phyloP scores from a whole-genome alignment of 2,329 filamentous ascomycete genomes.

The Hirsutella minnesotensis region DNA sequence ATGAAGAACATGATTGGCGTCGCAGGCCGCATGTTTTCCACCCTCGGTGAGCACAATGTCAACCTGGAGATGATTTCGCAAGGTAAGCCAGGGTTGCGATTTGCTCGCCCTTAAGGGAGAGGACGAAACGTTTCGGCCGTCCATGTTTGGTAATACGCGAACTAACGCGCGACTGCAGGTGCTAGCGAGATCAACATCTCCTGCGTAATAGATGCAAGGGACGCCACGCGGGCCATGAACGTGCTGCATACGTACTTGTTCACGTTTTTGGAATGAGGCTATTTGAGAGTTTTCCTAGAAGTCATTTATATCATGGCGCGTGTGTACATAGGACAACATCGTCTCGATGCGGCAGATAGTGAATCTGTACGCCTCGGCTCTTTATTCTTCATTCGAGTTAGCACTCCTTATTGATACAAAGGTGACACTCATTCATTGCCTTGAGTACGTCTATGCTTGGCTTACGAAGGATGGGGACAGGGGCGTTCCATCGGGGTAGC shows the following conservation, averaged over 20 bases:
- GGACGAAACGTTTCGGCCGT: background rate
- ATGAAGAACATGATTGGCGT: constrained; percentile 98
- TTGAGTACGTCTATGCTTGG: too few species aligned
- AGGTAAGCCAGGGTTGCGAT: constrained; percentile 40
- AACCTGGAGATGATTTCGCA: constrained; percentile 99
- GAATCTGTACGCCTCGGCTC: too few species aligned
- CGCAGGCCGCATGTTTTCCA: constrained; percentile 87
- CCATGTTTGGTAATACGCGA: too few species aligned
- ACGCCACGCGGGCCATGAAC: constrained; percentile 88
- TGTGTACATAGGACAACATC: background rate
- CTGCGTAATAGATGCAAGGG: constrained; percentile 85
- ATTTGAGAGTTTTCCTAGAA: too few species aligned
- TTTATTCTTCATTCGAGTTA: too few species aligned
- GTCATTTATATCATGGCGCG: background rate
- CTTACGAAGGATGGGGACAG: too few species aligned
- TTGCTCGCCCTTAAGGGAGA: background rate
- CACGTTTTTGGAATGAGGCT: constrained; percentile 65
- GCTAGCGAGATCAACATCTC: constrained; percentile 99
- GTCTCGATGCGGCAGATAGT: background rate
- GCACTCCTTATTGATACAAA: too few species aligned
- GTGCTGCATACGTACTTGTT: constrained; percentile 95
- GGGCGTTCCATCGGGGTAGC: too few species aligned
- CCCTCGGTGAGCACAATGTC: constrained; percentile 81
- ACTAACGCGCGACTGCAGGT: constrained; percentile 35
- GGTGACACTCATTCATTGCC: too few species aligned